Evolutionary conservation across 2,329 filamentous ascomycete species (phyloP), one percentile per base, ranked within the genome.

Genomic region (Canariomyces notabilis): DNA sequence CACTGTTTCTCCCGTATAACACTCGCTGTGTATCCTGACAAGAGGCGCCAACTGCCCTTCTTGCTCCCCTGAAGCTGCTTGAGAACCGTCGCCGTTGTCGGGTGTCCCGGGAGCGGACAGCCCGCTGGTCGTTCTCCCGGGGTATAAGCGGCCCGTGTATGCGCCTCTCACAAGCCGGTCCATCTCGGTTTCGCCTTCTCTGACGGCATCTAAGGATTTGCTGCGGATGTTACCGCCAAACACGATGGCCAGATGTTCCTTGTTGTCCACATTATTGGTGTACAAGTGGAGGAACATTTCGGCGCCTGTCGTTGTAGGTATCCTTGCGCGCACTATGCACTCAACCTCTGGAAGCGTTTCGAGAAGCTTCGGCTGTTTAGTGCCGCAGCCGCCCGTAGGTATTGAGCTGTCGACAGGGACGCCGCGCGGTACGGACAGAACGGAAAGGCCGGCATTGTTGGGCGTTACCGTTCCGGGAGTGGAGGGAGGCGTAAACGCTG

Each of bases 201-300:
- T 71, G 35, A 79, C 76, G 12, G 81, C 81, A 63, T 93, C 86
- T 7, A 94, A 72, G 43, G 77, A 81, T 67, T 76, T 65, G 71
- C 82, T 80, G 64, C 93, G 79, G 56, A 97, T 96, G 38, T 83
- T 75, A 49, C 84, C 83, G 2, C 93, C 93, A 66, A 98, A 98
- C 0, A 98, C 93, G 61, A 98, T 97, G 15, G 93, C 93, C 42
- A 98, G 71, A 64, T 98, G 93, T 63, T 98, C 93, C 67, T 98
- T 98, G 55, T 84, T 87, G 66, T 98, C 93, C 6, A 88, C 81
- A 58, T 87, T 87, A 67, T 98, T 98, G 53, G 83, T 83, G 69
- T 98, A 98, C 0, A 97, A 74, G 62, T 98, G 91, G 42, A 98
- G 69, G 67, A 94, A 98, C 89, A 98, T 97, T 67, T 98, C 90